Conservation (phyloP, 2,329 filamentous ascomycete species). For the Claviceps sorghi region DNA sequence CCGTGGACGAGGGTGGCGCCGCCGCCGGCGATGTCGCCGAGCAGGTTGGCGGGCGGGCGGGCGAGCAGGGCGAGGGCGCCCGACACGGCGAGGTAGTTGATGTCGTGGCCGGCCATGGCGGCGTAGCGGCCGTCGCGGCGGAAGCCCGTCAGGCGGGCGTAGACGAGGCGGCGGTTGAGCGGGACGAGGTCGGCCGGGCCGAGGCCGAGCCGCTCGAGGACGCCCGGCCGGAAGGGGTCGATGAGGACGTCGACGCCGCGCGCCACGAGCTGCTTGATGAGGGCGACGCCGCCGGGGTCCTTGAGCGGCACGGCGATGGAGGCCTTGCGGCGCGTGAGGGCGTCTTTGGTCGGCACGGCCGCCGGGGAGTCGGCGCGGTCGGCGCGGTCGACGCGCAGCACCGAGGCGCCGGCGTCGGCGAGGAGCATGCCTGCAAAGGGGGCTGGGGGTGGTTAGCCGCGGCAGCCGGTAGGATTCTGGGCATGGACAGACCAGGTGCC, state of each 20-base stretch:
- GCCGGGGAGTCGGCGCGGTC: conserved; percentile 7
- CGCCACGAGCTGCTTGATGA: conserved; percentile 53
- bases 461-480: not conserved
- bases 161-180: conserved; percentile 61
- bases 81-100: conserved; percentile 86
- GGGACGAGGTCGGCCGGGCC: conserved; percentile 52
- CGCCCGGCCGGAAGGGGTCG: conserved; percentile 84
- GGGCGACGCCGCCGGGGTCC: conserved; percentile 41
- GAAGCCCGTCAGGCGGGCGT: conserved; percentile 82
- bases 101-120: conserved; percentile 85
- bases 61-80: conserved; percentile 70
- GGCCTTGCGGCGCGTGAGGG: conserved; percentile 65
- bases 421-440: conserved; percentile 82
- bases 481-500: conserved; percentile 38
- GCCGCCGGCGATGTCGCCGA: conserved; percentile 85
- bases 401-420: conserved; percentile 75
- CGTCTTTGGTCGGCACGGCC: conserved; percentile 43
- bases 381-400: conserved; percentile 69
- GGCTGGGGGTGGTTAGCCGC: conserved; percentile 31
- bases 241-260: conserved; percentile 73
- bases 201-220: conserved; percentile 72
- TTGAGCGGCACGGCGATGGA: conserved; percentile 74
- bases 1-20: conserved; percentile 71
- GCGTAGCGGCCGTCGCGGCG: conserved; percentile 73
- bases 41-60: conserved; percentile 63